phyloP scores from a whole-genome alignment of 108 stramenopile species.

The Cyclotella kingstonii region DNA sequence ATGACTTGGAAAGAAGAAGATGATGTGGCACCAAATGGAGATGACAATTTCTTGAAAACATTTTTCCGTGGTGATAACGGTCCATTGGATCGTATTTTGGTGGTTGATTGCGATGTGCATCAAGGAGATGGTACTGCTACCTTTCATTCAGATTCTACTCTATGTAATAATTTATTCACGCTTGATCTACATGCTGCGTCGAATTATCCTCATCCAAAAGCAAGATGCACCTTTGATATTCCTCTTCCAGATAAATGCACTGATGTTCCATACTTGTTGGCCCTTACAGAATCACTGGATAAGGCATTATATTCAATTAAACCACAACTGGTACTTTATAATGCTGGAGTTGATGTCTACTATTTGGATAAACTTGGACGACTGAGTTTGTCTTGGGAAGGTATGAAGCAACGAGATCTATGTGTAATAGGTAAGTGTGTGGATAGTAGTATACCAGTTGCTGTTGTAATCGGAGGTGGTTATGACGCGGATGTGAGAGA shows the following conservation, averaged over 20 bases:
- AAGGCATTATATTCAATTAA: conserved; percentile 45
- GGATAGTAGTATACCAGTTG: conserved; percentile 54
- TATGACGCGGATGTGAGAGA: conserved; percentile 63
- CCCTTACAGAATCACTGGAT: conserved; percentile 42
- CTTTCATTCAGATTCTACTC: conserved; percentile 10
- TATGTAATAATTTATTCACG: conserved; percentile 51
- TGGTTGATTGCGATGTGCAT: conserved; percentile 88
- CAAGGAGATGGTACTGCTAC: conserved; percentile 61
- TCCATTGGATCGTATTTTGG: conserved; percentile 56
- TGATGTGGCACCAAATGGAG: conserved; percentile 1
- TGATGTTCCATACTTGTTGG: conserved; percentile 60
- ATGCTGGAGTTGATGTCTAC: conserved; percentile 82
- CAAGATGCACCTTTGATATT: conserved; percentile 61
- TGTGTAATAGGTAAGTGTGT: conserved; percentile 61
- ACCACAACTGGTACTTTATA: conserved; percentile 79
- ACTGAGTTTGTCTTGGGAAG: conserved; percentile 55
- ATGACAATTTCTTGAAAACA: conserved; percentile 7
- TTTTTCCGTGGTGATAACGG: conserved; percentile 26
- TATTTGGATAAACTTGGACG: conserved; percentile 66
- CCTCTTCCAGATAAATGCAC: conserved; percentile 50
- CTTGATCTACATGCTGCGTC: conserved; percentile 67
- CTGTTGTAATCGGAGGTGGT: conserved; percentile 76
- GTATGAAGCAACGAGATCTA: conserved; percentile 61
- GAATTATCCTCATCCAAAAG: conserved; percentile 74
- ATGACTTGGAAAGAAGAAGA: conserved; percentile 47